These are phyloP conservation scores for Thielaviopsis ethacetica DNA, from an alignment of 2,329 filamentous ascomycete species.

Conservation along the genomic window DNA sequence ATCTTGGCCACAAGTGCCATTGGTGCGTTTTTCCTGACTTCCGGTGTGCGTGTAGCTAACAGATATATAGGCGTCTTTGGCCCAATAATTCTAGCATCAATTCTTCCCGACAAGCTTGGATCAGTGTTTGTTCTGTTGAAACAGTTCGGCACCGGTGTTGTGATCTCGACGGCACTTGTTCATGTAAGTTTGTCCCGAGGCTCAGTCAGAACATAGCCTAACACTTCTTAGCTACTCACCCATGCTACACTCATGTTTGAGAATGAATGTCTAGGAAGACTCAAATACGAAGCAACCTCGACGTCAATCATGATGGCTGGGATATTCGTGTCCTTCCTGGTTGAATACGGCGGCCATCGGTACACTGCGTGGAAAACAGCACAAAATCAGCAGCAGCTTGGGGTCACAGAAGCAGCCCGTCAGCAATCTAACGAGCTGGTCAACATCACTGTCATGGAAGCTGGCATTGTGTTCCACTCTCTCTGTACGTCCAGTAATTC, in stretches of 20 bases:
- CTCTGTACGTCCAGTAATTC: constrained; percentile 31
- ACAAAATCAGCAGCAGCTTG: constrained; percentile 18
- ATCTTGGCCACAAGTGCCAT: constrained; percentile 52
- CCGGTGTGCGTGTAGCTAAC: not conserved
- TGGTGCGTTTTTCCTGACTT: constrained; percentile 23
- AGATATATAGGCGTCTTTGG: constrained; percentile 37
- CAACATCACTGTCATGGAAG: constrained; percentile 53
- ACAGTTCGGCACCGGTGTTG: constrained; percentile 58
- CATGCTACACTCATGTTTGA: constrained; percentile 58
- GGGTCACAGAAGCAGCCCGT: constrained; percentile 16
- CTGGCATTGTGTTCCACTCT: constrained; percentile 61
- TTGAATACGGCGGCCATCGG: constrained; percentile 51
- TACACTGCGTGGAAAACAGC: constrained; percentile 25
- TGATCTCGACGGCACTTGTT: constrained; percentile 55
- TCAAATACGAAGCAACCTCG: constrained; percentile 53
- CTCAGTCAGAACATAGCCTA: not conserved
- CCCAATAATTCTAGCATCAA: constrained; percentile 45
- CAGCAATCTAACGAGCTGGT: constrained; percentile 30
- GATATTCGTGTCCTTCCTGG: constrained; percentile 53
- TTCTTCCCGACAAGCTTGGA: constrained; percentile 33
- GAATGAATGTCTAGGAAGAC: constrained; percentile 49
- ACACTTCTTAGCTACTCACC: constrained; percentile 44
- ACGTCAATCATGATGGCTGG: constrained; percentile 60
- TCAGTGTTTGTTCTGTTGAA: constrained; percentile 47
- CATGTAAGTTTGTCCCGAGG: constrained; percentile 29